Base-by-base conservation (phyloP, 345 rosid species). In the Heritiera littoralis region DNA sequence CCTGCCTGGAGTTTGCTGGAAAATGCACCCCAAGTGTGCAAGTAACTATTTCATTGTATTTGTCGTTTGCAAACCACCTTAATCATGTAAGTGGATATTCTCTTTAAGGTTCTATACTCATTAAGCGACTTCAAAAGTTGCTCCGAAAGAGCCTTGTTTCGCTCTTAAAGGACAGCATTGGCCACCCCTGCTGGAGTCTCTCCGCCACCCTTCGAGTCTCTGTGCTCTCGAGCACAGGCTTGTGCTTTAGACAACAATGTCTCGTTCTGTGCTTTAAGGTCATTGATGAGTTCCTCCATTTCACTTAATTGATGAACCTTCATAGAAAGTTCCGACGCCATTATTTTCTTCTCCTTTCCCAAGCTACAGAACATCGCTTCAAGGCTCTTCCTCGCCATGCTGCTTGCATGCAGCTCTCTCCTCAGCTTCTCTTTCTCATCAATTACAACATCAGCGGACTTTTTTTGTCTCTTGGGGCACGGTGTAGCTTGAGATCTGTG, bases 301-400 rank as follows among this genome's bases (percentile, higher is more conserved):
- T 65, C 97, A 1, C 51, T 84, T 78, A 88, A 20, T 74, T 92
- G 93, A 9, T 86, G 87, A 72, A 90, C 96, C 85, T 87, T 92
- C 46, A 81, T 88, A 0, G 94, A 84, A 58, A 94, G 89, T 81
- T 92, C 97, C 0, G 66, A 18, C 0, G 94, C 91, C 90, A 94
- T 94, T 30, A 92, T 90, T 61, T 88, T 93, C 87, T 89, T 94
- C 84, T 94, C 98, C 60, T 90, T 89, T 35, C 98, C 98, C 81
- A 94, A 80, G 90, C 98, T 89, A 9, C 92, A 88, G 77, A 95
- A 91, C 92, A 94, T 85, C 56, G 90, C 83, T 69, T 91, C 97
- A 0, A 92, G 90, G 89, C 91, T 92, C 85, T 89, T 94, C 81
- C 88, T 81, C 2, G 95, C 92, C 0, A 85, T 84, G 80, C 90